phyloP scores from a whole-genome alignment of 805 yeast genomes.

The Debaryomyces castellii region DNA sequence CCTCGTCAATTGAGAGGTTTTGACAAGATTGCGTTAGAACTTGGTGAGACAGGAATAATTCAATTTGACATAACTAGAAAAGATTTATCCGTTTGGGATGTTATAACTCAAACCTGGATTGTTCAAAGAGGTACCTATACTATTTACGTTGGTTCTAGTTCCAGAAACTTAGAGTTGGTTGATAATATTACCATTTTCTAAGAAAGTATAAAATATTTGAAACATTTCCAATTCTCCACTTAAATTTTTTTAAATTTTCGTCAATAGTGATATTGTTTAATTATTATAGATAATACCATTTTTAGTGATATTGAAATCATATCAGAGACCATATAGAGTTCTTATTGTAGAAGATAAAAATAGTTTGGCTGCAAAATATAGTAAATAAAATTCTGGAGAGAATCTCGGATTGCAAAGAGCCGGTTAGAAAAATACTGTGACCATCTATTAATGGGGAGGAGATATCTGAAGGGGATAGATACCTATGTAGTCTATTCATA shows the following conservation, averaged over 20 bases:
- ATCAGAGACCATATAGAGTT: too few species aligned
- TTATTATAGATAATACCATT: too few species aligned
- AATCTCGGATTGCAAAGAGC: not conserved
- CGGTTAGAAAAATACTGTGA: not conserved
- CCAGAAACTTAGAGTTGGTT: constrained; percentile 45
- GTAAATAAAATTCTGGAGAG: not conserved
- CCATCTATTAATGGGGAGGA: not conserved
- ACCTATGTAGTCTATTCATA: too few species aligned
- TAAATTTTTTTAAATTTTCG: too few species aligned
- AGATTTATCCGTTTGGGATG: constrained; percentile 59
- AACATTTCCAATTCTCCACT: too few species aligned
- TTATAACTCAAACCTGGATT: constrained; percentile 56
- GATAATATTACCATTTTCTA: too few species aligned
- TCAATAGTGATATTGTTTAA: too few species aligned
- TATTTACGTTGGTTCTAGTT: constrained; percentile 50
- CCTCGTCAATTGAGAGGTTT: constrained; percentile 55
- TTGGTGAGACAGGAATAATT: constrained; percentile 38
- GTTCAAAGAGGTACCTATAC: constrained; percentile 56
- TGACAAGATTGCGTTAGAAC: constrained; percentile 49
- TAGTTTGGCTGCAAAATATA: not conserved
- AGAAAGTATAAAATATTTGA: too few species aligned
- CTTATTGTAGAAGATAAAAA: not conserved
- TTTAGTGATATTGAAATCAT: too few species aligned
- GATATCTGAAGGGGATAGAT: too few species aligned
- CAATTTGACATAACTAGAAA: constrained; percentile 48